Evolutionary conservation across 2,329 filamentous ascomycete genomes (phyloP), one percentile per base, ranked within the genome.

Genomic region (Eutypella sp.): DNA sequence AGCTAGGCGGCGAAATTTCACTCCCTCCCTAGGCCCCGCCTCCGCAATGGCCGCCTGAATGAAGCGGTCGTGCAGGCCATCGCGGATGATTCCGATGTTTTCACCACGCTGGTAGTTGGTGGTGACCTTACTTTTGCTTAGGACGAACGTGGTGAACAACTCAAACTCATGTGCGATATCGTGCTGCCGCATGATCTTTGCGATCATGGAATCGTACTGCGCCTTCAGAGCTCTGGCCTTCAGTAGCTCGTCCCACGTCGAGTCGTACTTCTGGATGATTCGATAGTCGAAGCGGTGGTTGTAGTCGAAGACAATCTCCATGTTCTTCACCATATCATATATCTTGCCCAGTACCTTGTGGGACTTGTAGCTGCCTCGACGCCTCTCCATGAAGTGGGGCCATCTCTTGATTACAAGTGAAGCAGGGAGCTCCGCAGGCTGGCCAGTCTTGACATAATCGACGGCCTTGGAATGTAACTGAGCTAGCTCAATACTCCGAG

Each of bases 391-490:
- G 61, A 92, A 97, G 63, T 96, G 92, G 1, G 90, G 93, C 78
- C 82, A 95, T 44, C 57, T 68, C 5, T 57, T 70, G 0, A 87
- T 82, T n/a, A 73, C 70, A 4, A 93, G 69, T 0, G 74, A 69
- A 33, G 70, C 67, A 6, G 73, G 71, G 72, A 95, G 85, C 18
- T 75, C 68, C 0, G 91, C 92, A 0, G 87, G 79, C 9, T 85
- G 76, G 0, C 93, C 93, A 1, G 89, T 92, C 69, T 99, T 99
- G 38, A 88, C 84, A 61, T 93, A 99, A 63, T 99, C 93, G 1
- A 99, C 93, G 0, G 93, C 92, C 55, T 84, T 82, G 0, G 93
- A 97, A 63, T 99, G 93, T 3, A 97, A 70, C 8, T 77, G 71
- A 3, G 92, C 90, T 4, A 97, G 73, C 42, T 82, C 70, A 0